phyloP scores from a whole-genome alignment of 2,329 filamentous ascomycete genomes.

The Fusarium equiseti region DNA sequence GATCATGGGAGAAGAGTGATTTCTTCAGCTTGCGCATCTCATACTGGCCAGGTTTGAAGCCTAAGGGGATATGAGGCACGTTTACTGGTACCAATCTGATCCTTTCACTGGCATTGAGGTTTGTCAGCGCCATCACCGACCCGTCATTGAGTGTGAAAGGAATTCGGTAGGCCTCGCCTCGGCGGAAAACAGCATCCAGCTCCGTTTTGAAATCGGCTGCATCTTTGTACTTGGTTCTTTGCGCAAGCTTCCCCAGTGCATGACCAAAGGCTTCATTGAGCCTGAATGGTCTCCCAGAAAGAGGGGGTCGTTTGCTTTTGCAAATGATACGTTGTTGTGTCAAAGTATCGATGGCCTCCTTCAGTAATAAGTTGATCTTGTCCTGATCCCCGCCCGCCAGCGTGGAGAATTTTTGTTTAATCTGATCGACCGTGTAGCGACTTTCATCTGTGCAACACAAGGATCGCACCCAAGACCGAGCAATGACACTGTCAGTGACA shows the following conservation, averaged over 20 bases:
- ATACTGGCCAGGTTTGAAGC: constrained; percentile 78
- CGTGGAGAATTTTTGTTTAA: constrained; percentile 64
- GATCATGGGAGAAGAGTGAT: constrained; percentile 71
- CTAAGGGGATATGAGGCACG: constrained; percentile 73
- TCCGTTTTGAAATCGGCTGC: constrained; percentile 70
- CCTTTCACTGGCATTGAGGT: constrained; percentile 70
- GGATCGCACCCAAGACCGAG: constrained; percentile 70
- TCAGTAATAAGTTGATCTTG: constrained; percentile 59
- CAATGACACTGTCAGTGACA: constrained; percentile 56
- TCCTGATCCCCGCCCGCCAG: constrained; percentile 58
- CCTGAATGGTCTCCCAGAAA: constrained; percentile 71
- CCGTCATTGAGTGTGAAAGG: constrained; percentile 72
- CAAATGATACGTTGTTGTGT: constrained; percentile 67
- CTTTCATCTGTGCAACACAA: constrained; percentile 66
- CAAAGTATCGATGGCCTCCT: constrained; percentile 62
- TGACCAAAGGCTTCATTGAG: constrained; percentile 70
- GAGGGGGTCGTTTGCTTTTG: constrained; percentile 68
- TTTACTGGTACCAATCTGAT: constrained; percentile 66
- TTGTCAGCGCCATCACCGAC: constrained; percentile 74
- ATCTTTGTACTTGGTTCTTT: constrained; percentile 66
- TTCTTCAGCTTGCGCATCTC: constrained; percentile 77
- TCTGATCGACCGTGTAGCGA: constrained; percentile 61
- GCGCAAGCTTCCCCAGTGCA: constrained; percentile 67
- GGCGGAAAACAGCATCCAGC: constrained; percentile 68
- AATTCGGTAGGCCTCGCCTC: constrained; percentile 58